Evolutionary conservation across 2,329 filamentous ascomycete species (phyloP), one percentile per base, ranked within the genome.

Genomic region (Alternaria gansuensis): DNA sequence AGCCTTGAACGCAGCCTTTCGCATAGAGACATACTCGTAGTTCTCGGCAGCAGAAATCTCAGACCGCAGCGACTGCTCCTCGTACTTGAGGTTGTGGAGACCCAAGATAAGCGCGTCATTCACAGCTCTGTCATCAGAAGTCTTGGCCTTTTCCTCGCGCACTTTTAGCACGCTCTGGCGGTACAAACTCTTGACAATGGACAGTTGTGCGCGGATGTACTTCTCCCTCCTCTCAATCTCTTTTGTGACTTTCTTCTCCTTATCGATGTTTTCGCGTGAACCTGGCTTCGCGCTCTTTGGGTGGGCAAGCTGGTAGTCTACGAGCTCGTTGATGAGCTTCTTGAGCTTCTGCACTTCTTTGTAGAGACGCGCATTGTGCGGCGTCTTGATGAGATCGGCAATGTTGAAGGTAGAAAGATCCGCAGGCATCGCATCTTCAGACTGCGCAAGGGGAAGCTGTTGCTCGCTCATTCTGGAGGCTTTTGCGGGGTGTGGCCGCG

Each of bases 61-160:
- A 48, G 91, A 91, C 64, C 91, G 88, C 54, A 99, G 81, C 77
- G 97, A 93, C 54, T 92, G 85, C 80, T 98, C 93, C 78, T 99
- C 94, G 74, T 99, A 99, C 77, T 95, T 96, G 7, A 99, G 82
- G 73, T 99, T 99, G 79, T 98, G 94, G 54, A 99, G 84, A 73
- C 96, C 91, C 36, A 99, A 84, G 75, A 98, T 93, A 61, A 99
- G 83, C 49, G 89, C 87, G 75, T 99, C 95, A 64, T 98, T 92
- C 78, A 97, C 92, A 70, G 94, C 91, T 48, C 93, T 88, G 48
- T 90, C 91, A 77, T 97, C 92, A 29, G 92, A 90, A 0, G 95
- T 98, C 68, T 87, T 83, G 52, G 90, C 84, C 77, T 98, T 98
- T 13, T 93, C 97, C 67, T 92, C 88, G 65, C 95, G 88, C 29